Conservation (phyloP, 345 rosid genomes). For the thale cress (Arabidopsis thaliana) region TAIR10.1 NC_003071.7:7911001-7911500, state of each 20-base stretch:
- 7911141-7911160: constrained; percentile 65
- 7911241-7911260: no score
- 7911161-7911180: constrained; percentile 74
- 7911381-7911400: constrained; percentile 68
- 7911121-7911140: constrained; percentile 77
- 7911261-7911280: constrained; percentile 65
- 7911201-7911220: neutral
- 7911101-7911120: constrained; percentile 69
- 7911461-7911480: constrained; percentile 39
- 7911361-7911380: constrained; percentile 55
- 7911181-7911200: constrained; percentile 17
- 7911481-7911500: constrained; percentile 41
- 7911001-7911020: constrained; percentile 18
- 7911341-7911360: constrained; percentile 65
- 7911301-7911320: constrained; percentile 56
- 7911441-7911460: constrained; percentile 36
- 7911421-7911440: constrained; percentile 58
- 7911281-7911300: constrained; percentile 73
- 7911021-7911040: neutral
- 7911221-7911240: neutral
- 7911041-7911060: neutral
- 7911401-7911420: constrained; percentile 65
- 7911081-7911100: neutral
- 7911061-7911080: neutral
- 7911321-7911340: constrained; percentile 69